Evolutionary conservation across 306 rosid species (phyloP).

Genomic region (Malus fusca): DNA sequence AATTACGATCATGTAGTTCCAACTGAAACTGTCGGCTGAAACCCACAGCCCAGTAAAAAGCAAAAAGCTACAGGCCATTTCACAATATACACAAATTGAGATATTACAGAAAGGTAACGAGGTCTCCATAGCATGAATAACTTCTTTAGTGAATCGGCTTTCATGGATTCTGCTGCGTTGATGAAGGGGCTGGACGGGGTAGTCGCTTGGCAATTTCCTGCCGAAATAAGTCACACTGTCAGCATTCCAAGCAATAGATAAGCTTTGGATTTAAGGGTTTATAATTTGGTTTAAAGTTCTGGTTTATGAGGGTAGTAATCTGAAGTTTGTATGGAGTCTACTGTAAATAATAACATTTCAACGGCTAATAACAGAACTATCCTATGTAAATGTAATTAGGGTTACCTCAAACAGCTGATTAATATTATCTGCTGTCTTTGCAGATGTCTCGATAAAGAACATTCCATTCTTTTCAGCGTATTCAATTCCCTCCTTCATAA

Average conservation of each 20-base stretch:
- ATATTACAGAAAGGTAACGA: background rate
- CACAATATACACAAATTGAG: conserved; percentile 21
- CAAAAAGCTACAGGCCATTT: background rate
- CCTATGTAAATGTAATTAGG: conserved; percentile 1
- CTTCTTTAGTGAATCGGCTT: background rate
- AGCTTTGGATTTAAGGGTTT: background rate
- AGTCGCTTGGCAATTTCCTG: conserved; percentile 56
- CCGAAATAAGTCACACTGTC: background rate
- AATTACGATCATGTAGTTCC: background rate
- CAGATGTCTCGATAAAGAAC: conserved; percentile 99
- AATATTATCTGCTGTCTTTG: conserved; percentile 96
- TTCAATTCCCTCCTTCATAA: conserved; percentile 70
- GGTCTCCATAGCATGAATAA: background rate
- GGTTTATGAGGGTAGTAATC: background rate
- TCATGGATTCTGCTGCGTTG: conserved; percentile 20
- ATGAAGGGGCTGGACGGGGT: conserved; percentile 36
- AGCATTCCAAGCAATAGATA: background rate
- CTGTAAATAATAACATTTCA: background rate
- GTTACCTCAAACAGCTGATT: conserved; percentile 94
- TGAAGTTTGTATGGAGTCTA: background rate
- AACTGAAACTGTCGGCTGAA: background rate
- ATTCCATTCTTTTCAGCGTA: conserved; percentile 92
- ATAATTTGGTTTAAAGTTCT: background rate
- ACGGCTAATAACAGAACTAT: background rate
- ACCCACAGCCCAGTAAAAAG: background rate